Base-by-base conservation (phyloP, 2,329 filamentous ascomycete genomes). In the Sodiomyces alkalinus region DNA sequence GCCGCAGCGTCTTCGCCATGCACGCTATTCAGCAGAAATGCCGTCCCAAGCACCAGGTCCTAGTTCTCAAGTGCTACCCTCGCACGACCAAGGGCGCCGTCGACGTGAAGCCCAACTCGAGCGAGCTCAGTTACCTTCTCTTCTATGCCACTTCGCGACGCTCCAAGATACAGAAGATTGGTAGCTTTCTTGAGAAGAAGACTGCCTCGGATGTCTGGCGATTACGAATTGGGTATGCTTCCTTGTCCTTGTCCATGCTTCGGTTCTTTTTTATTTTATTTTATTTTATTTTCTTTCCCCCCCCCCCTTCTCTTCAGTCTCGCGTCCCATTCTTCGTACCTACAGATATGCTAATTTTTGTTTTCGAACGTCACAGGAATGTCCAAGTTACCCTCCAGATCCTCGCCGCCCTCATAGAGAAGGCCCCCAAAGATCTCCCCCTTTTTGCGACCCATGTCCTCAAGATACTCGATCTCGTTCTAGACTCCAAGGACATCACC, bases 361-460 rank as follows among this genome's bases (percentile, higher is more conserved):
- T n/a, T n/a, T n/a, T n/a, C n/a, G n/a, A n/a, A n/a, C n/a, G n/a
- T n/a, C n/a, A n/a, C 42, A 90, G 82, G 41, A 92, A 92, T 60
- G 81, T 93, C 33, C 83, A 92, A 52, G 85, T 98, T 39, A 94
- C 86, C 3, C 74, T 98, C 33, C 80, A 92, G 52, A 94, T 98
- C 42, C 65, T 94, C 40, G 75, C 78, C 35, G 83, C 86, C 25
- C 66, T 98, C 43, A 85, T 96, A 52, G 86, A 96, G 48, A 94
- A 94, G 56, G 72, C 82, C 23, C 80, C 83, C 34, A 80, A 86
- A 49, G 86, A 94, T 49, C 72, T 94, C 27, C 80, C 83, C 28
- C 73, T 98, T 28, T 92, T 92, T 49, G 83, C 83, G 26, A 69
- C 71, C 37, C 82, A 80, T 45, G 74, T 94, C 31, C 71, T 96